Evolutionary conservation across 2,329 filamentous ascomycete species (phyloP).

Genomic region (Graphiopsis chlorocephala): DNA sequence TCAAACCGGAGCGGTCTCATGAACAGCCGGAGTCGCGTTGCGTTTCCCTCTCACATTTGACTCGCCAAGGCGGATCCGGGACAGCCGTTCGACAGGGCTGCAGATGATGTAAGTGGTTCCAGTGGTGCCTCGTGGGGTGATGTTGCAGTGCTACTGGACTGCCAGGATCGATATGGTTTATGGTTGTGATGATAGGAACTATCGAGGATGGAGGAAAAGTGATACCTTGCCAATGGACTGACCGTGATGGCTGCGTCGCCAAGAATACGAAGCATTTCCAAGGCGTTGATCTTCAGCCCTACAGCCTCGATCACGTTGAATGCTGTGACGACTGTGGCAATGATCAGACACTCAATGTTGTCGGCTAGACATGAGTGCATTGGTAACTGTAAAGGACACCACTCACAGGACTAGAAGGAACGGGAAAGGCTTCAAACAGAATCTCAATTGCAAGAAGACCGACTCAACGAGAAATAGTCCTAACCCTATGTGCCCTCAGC

Average conservation of each 20-base stretch:
- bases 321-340: no score
- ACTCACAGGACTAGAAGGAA: neutral
- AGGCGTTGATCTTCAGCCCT: slow-evolving; percentile 1
- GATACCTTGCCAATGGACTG: neutral
- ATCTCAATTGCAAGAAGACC: neutral
- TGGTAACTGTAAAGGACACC: neutral
- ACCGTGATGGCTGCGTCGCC: slow-evolving; percentile 2
- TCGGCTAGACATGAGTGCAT: no score
- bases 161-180: neutral
- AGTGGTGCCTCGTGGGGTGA: neutral
- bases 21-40: slow-evolving; percentile 7
- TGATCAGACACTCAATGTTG: no score
- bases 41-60: neutral
- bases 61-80: slow-evolving; percentile 1
- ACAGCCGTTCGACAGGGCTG: neutral
- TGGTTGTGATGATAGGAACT: neutral
- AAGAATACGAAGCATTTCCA: slow-evolving; percentile 2
- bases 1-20: neutral
- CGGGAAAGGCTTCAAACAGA: neutral
- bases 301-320: neutral
- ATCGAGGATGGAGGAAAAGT: neutral
- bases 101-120: neutral
- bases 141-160: neutral
- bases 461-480: neutral
- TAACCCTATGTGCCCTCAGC: neutral